Percentiles rank a stretch among this genome's conserved stretches.
Evolutionary conservation across 768 basidiomycete genomes (phyloP).

Genomic region (Tulasnella sp.): DNA sequence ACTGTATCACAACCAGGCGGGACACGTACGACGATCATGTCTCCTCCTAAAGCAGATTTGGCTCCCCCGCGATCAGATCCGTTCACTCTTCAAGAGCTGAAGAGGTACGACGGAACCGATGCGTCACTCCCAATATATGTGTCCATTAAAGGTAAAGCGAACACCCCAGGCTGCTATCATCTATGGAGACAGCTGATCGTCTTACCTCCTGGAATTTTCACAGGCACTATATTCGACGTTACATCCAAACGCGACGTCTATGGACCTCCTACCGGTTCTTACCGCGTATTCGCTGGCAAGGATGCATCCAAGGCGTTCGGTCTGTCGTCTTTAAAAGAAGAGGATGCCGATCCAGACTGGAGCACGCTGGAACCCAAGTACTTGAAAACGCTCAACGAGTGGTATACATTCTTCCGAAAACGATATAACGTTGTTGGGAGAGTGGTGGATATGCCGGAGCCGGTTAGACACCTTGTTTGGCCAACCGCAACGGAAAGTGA

Average conservation of each 20-base stretch:
- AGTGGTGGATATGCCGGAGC: slow-evolving; percentile 44
- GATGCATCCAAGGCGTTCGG: slow-evolving; percentile 86
- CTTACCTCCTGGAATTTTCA: not conserved
- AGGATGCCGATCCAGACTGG: slow-evolving; percentile 84
- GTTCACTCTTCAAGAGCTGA: slow-evolving; percentile 58
- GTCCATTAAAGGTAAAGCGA: slow-evolving; percentile 78
- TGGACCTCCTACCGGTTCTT: slow-evolving; percentile 57
- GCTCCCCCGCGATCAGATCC: slow-evolving; percentile 62
- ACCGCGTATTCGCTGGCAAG: slow-evolving; percentile 84
- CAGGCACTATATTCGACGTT: slow-evolving; percentile 88
- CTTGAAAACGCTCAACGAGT: slow-evolving; percentile 72
- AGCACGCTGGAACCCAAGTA: slow-evolving; percentile 61
- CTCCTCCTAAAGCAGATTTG: slow-evolving; percentile 13
- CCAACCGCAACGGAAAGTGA: not conserved
- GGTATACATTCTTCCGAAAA: slow-evolving; percentile 84
- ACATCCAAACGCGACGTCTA: slow-evolving; percentile 77
- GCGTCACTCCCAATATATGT: slow-evolving; percentile 68
- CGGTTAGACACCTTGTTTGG: slow-evolving; percentile 21
- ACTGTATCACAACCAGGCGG: no score
- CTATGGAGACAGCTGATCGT: not conserved
- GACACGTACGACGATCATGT: slow-evolving; percentile 11
- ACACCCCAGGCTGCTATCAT: not conserved
- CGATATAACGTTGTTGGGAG: slow-evolving; percentile 80
- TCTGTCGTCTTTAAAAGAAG: slow-evolving; percentile 72
- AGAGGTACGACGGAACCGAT: slow-evolving; percentile 57